These are phyloP conservation scores for Colletotrichum higginsianum DNA, from an alignment of 2,329 filamentous ascomycete genomes.

Conservation along the genomic window DNA sequence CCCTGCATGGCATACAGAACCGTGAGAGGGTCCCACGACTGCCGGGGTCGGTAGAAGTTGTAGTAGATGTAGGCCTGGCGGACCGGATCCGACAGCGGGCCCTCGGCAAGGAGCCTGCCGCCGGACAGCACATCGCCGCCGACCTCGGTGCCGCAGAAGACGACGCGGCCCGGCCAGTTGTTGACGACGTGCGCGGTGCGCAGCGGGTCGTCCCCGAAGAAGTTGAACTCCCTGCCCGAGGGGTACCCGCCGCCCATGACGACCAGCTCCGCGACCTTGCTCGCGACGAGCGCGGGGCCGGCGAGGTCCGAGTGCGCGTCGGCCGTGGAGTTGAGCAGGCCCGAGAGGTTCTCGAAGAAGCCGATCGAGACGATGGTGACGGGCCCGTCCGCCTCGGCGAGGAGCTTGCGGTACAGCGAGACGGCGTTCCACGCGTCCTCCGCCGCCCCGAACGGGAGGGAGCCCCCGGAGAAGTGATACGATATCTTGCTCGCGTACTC, in stretches of 20 bases:
- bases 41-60: slow-evolving; percentile 51
- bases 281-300: slow-evolving; percentile 57
- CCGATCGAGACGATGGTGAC: slow-evolving; percentile 63
- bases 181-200: slow-evolving; percentile 61
- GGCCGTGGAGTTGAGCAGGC: slow-evolving; percentile 59
- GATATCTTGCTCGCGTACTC: slow-evolving; percentile 64
- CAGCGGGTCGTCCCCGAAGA: slow-evolving; percentile 57
- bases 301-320: slow-evolving; percentile 57
- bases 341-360: slow-evolving; percentile 63
- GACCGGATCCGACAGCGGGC: slow-evolving; percentile 52
- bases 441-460: slow-evolving; percentile 51
- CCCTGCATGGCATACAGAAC: slow-evolving; percentile 57
- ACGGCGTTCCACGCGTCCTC: slow-evolving; percentile 59
- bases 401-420: slow-evolving; percentile 59
- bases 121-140: slow-evolving; percentile 60
- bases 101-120: slow-evolving; percentile 50
- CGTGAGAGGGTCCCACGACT: slow-evolving; percentile 61
- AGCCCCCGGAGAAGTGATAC: slow-evolving; percentile 57
- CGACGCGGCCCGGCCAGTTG: slow-evolving; percentile 58
- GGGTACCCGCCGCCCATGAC: slow-evolving; percentile 68
- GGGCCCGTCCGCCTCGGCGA: slow-evolving; percentile 58
- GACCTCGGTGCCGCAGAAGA: slow-evolving; percentile 61
- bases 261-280: slow-evolving; percentile 64
- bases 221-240: slow-evolving; percentile 64
- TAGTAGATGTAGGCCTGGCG: slow-evolving; percentile 58